Conservation (phyloP, 805 yeast species). For the Danielozyma ontarioensis region DNA sequence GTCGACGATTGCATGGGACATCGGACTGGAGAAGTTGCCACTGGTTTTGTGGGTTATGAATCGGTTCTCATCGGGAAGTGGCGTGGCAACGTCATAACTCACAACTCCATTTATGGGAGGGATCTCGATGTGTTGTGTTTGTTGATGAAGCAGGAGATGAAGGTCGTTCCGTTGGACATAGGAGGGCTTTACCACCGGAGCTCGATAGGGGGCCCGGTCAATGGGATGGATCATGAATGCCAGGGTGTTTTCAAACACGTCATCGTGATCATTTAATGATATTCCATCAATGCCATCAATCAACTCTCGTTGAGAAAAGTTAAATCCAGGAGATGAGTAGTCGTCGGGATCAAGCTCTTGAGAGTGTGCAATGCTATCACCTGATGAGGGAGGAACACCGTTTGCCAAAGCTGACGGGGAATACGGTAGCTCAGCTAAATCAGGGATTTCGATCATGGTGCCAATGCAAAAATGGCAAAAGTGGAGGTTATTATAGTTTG, state of each 20-base stretch:
- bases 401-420: conserved; percentile 3
- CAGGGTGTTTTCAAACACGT: conserved; percentile 2
- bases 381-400: background rate
- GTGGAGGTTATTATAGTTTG: background rate
- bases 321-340: conserved; percentile 4
- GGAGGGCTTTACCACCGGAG: background rate
- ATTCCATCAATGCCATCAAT: background rate
- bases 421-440: conserved; percentile 25
- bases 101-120: conserved; percentile 2
- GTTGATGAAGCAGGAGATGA: background rate
- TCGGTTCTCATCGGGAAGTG: conserved; percentile 1
- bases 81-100: background rate
- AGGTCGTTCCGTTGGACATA: background rate
- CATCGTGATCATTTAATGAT: background rate
- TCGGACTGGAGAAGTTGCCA: conserved; percentile 19
- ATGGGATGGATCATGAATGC: background rate
- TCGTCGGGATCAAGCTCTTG: conserved; percentile 11
- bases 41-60: conserved; percentile 1
- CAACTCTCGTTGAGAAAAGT: conserved; percentile 2
- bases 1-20: conserved; percentile 9
- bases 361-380: conserved; percentile 3
- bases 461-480: background rate
- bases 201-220: background rate
- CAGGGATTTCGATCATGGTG: conserved; percentile 41
- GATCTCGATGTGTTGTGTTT: conserved; percentile 7